phyloP scores from a whole-genome alignment of 345 rosid species.

The Syzygium grande region DNA sequence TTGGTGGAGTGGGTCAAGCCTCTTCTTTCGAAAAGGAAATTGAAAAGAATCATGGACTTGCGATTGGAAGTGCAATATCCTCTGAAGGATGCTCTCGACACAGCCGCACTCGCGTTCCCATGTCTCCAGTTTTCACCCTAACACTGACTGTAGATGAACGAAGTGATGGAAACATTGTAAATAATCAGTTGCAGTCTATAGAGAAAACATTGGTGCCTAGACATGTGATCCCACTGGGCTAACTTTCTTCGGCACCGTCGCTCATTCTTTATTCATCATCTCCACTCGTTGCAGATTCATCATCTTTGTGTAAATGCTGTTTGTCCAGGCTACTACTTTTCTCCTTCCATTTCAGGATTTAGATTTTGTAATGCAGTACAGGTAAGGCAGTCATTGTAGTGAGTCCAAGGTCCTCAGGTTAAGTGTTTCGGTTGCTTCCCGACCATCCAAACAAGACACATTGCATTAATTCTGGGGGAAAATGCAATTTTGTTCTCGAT shows the following conservation, averaged over 20 bases:
- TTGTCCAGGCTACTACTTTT: background rate
- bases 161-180: background rate
- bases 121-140: background rate
- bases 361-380: background rate
- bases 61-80: background rate
- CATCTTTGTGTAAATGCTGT: background rate
- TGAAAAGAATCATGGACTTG: background rate
- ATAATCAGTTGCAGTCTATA: background rate
- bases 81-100: conserved; percentile 1
- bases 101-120: conserved; percentile 1
- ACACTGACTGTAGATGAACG: background rate
- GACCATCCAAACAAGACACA: background rate
- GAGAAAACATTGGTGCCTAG: background rate
- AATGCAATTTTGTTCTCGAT: background rate
- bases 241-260: background rate
- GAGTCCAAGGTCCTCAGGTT: background rate
- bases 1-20: conserved; percentile 4
- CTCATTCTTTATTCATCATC: background rate
- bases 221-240: background rate
- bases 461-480: background rate
- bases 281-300: background rate
- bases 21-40: conserved; percentile 5
- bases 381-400: background rate
- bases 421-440: background rate
- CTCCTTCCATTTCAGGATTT: background rate